Conservation (phyloP, 331 rosid species). For the Malus hybrid region DNA sequence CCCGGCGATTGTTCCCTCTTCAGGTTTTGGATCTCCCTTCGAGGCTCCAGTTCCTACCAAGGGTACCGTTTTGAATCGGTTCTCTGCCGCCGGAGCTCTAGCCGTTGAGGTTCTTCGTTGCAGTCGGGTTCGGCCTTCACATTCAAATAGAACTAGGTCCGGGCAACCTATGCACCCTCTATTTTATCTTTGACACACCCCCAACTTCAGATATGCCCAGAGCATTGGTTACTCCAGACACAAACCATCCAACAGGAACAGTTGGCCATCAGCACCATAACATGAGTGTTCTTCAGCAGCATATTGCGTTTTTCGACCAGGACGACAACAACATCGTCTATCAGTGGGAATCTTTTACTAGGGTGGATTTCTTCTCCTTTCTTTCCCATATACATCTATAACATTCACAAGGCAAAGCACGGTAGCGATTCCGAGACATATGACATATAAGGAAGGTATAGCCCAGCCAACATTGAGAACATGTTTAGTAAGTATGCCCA, state of each 20-base stretch:
- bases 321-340: constrained; percentile 74
- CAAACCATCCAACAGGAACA: constrained; percentile 66
- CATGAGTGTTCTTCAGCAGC: constrained; percentile 82
- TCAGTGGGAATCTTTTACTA: constrained; percentile 81
- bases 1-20: neutral
- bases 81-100: neutral
- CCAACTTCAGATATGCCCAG: constrained; percentile 52
- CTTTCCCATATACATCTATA: constrained; percentile 59
- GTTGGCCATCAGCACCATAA: constrained; percentile 42
- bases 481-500: constrained; percentile 70
- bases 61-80: neutral
- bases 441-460: constrained; percentile 83
- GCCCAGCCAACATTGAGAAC: constrained; percentile 58
- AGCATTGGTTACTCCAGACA: constrained; percentile 67
- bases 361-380: constrained; percentile 73
- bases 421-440: constrained; percentile 80
- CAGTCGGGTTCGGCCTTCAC: neutral
- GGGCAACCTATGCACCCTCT: neutral
- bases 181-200: neutral
- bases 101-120: neutral
- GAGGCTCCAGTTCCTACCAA: neutral
- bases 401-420: constrained; percentile 65
- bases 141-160: no score
- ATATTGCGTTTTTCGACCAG: constrained; percentile 65
- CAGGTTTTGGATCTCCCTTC: neutral